Conservation (phyloP, 1,284 basidiomycete genomes). For the Rhodofomes roseus region DNA sequence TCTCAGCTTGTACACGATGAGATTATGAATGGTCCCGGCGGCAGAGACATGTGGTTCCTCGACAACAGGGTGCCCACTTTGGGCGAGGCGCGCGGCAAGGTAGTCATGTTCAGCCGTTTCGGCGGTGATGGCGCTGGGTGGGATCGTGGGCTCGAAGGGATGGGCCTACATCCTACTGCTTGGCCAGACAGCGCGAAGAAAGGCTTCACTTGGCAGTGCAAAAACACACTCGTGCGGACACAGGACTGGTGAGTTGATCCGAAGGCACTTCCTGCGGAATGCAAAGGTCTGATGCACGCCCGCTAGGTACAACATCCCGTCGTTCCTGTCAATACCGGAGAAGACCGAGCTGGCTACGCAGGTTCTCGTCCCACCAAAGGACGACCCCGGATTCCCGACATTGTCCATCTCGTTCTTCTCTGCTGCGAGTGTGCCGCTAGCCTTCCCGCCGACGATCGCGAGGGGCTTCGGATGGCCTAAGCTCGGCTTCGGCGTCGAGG, state of each 20-base stretch:
- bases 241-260: conserved; percentile 72
- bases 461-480: conserved; percentile 79
- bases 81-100: conserved; percentile 80
- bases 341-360: conserved; percentile 59
- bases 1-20: conserved; percentile 63
- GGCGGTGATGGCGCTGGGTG: conserved; percentile 61
- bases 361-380: conserved; percentile 44
- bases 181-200: conserved; percentile 78
- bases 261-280: background rate
- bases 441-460: conserved; percentile 70
- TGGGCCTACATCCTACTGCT: conserved; percentile 77
- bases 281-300: background rate
- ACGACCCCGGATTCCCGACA: conserved; percentile 37
- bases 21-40: conserved; percentile 54
- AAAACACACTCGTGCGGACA: conserved; percentile 62
- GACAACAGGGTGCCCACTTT: conserved; percentile 74
- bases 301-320: conserved; percentile 75
- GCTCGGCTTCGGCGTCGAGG: conserved; percentile 72
- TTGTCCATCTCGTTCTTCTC: conserved; percentile 76
- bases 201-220: conserved; percentile 75
- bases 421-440: conserved; percentile 77
- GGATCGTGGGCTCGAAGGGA: conserved; percentile 59
- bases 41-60: conserved; percentile 72
- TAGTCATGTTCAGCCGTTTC: conserved; percentile 81
- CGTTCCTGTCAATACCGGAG: conserved; percentile 76